These are phyloP conservation scores for Penicillium desertorum DNA, from an alignment of 495 filamentous ascomycete genomes.

Conservation along the genomic window DNA sequence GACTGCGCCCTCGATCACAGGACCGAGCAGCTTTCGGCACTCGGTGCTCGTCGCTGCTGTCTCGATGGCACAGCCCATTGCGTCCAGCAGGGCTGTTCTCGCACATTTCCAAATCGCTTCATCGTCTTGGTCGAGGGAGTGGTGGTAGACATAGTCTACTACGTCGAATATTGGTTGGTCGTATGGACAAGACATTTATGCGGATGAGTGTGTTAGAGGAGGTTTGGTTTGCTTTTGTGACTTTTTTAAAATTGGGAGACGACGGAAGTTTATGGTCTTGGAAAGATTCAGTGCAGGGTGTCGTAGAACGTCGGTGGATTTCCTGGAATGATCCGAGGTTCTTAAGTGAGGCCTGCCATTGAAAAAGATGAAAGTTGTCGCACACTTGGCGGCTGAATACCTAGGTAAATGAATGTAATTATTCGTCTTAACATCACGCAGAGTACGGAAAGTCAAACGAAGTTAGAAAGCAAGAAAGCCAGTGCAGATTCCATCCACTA, in stretches of 20 bases:
- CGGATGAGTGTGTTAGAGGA: neutral
- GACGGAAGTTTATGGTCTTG: neutral
- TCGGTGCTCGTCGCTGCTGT: conserved; percentile 30
- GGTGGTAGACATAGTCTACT: conserved; percentile 32
- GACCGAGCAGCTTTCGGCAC: conserved; percentile 27
- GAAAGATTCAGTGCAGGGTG: neutral
- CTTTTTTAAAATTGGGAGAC: neutral
- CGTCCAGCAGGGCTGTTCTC: conserved; percentile 38
- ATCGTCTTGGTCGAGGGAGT: conserved; percentile 18
- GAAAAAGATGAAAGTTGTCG: no score
- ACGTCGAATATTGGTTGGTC: conserved; percentile 34
- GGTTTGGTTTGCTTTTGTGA: no score
- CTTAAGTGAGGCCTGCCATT: no score
- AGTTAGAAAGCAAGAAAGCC: no score
- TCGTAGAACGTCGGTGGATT: conserved; percentile 1
- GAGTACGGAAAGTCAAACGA: no score
- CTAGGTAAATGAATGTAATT: no score
- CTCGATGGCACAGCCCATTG: conserved; percentile 44
- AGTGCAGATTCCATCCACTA: no score
- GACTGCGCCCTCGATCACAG: conserved; percentile 23
- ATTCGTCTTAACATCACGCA: no score
- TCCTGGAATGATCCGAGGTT: neutral
- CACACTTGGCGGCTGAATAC: no score
- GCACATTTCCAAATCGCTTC: conserved; percentile 25
- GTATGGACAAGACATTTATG: conserved; percentile 21